These are phyloP conservation scores for Mrakia frigida DNA, from an alignment of 768 basidiomycete genomes.

Conservation along the genomic window DNA sequence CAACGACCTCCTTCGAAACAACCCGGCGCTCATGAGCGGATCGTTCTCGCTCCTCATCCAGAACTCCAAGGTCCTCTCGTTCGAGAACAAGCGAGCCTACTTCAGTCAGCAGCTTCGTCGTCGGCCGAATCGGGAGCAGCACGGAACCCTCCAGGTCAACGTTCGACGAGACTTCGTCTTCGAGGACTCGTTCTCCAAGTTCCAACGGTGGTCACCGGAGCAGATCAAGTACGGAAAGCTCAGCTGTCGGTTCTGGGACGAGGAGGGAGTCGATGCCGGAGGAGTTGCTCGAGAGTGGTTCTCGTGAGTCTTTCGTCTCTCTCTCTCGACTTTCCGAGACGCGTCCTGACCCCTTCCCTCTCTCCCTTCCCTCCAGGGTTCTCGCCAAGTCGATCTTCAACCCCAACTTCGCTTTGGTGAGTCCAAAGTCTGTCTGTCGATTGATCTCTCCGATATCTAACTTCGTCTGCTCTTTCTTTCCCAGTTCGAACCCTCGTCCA, in stretches of 20 bases:
- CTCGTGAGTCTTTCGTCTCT: slow-evolving; percentile 20
- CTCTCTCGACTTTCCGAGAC: not conserved
- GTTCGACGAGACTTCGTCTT: slow-evolving; percentile 85
- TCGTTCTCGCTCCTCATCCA: slow-evolving; percentile 94
- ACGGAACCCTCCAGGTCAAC: slow-evolving; percentile 76
- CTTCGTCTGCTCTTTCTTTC: not conserved
- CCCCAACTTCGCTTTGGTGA: slow-evolving; percentile 58
- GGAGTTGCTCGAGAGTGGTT: slow-evolving; percentile 69
- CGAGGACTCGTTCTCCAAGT: slow-evolving; percentile 91
- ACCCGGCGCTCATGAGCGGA: slow-evolving; percentile 94
- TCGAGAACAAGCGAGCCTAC: slow-evolving; percentile 96
- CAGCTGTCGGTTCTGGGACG: slow-evolving; percentile 89
- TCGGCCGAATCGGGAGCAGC: slow-evolving; percentile 70
- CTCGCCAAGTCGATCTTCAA: slow-evolving; percentile 98
- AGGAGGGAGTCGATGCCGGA: slow-evolving; percentile 97
- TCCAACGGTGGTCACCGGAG: slow-evolving; percentile 84
- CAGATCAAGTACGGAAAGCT: slow-evolving; percentile 98
- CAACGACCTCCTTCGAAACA: slow-evolving; percentile 96
- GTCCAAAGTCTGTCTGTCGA: not conserved
- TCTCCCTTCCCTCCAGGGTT: slow-evolving; percentile 70
- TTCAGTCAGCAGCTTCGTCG: slow-evolving; percentile 88
- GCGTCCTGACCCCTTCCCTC: no score
- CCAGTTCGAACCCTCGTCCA: slow-evolving; percentile 87
- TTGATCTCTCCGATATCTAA: slow-evolving; percentile 42
- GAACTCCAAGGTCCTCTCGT: slow-evolving; percentile 94